These are phyloP conservation scores for Boletus sp. DNA, from an alignment of 1,284 basidiomycete genomes.

Conservation along the genomic window DNA sequence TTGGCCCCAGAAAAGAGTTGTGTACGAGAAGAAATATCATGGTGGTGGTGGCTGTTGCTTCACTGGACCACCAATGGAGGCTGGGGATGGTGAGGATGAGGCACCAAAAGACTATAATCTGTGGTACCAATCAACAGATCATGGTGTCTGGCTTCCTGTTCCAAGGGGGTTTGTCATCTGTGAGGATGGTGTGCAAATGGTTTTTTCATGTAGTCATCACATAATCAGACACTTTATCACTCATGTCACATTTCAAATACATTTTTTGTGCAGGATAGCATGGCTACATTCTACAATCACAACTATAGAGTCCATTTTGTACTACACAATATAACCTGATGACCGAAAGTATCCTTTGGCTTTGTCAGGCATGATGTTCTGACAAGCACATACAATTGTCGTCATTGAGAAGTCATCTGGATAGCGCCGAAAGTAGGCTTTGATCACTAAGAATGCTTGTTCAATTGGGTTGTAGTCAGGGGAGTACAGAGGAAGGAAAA, in stretches of 20 bases:
- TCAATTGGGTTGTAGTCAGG: too few relatives aligned
- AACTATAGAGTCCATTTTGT: not conserved
- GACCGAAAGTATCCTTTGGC: not conserved
- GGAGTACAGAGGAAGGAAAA: too few relatives aligned
- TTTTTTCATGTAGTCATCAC: too few relatives aligned
- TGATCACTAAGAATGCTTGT: too few relatives aligned
- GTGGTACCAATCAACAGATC: not conserved
- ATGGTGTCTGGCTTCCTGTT: constrained; percentile 1
- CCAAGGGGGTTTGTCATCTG: not conserved
- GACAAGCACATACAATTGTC: not conserved
- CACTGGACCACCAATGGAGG: not conserved
- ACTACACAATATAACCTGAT: not conserved
- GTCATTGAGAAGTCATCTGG: not conserved
- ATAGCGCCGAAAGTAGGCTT: too few relatives aligned
- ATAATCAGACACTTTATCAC: too few relatives aligned
- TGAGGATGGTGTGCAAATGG: too few relatives aligned
- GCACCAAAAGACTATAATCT: not conserved
- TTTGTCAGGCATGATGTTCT: not conserved
- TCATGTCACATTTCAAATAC: too few relatives aligned
- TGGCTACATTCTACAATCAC: too few relatives aligned
- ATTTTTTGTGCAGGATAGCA: too few relatives aligned
- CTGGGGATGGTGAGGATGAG: not conserved
- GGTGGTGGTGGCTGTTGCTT: not conserved
- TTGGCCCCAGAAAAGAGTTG: not conserved
- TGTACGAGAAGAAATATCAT: not conserved